Conservation (phyloP, 371 early-diverging fungal genomes). For the Zychaea mexicana region DNA sequence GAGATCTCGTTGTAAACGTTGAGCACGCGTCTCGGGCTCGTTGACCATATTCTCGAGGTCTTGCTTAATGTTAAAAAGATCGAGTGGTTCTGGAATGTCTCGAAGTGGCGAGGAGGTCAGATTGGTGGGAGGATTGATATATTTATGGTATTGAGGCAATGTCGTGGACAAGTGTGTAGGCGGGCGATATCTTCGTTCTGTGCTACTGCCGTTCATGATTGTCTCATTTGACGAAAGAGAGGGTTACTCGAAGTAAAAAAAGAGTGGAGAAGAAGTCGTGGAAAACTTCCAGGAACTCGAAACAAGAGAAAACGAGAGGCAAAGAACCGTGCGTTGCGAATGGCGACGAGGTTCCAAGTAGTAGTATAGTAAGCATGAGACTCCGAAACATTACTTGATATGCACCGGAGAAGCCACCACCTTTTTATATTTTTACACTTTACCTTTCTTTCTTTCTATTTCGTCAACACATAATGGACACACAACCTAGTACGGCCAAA, state of each 20-base stretch:
- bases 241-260: too few species aligned
- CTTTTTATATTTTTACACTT: too few species aligned
- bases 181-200: not conserved
- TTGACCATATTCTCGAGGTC: slow-evolving; percentile 34
- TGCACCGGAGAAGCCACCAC: slow-evolving; percentile 2
- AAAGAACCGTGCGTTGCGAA: too few species aligned
- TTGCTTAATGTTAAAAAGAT: slow-evolving; percentile 33
- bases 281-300: too few species aligned
- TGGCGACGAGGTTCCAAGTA: too few species aligned
- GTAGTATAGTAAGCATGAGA: too few species aligned
- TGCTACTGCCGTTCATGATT: slow-evolving; percentile 1
- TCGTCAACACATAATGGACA: not conserved
- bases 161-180: slow-evolving; percentile 12
- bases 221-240: not conserved
- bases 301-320: too few species aligned
- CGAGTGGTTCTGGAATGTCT: slow-evolving; percentile 32
- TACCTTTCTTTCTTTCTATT: slow-evolving; percentile 7
- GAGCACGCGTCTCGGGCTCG: slow-evolving; percentile 22
- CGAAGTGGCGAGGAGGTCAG: slow-evolving; percentile 16
- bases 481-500: slow-evolving; percentile 11
- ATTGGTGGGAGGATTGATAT: slow-evolving; percentile 4
- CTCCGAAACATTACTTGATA: too few species aligned
- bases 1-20: slow-evolving; percentile 26
- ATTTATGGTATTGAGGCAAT: slow-evolving; percentile 16
- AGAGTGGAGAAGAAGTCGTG: too few species aligned